Base-by-base conservation (phyloP, 805 yeast species). In the Candida endomychidarum region DNA sequence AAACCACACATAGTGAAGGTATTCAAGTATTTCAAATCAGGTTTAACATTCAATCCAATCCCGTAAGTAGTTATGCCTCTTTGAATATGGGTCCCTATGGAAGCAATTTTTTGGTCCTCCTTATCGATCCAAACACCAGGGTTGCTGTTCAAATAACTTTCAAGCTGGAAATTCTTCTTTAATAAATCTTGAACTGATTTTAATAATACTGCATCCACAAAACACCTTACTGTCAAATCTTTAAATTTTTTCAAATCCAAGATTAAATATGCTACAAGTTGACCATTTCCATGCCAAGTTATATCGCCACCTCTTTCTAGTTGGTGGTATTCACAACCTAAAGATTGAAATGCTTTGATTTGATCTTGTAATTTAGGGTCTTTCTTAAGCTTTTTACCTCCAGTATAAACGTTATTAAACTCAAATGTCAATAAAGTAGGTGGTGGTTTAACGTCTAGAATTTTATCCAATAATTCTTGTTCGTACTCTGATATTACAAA, bases 261-360 rank as follows among this genome's bases (percentile, higher is more conserved):
- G 1, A 93, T 73, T 8, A 93, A 81, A 55, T 91, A 93, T 4
- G 87, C 79, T 2, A 90, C 96, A 26, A 88, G 57, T 61, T 93
- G 99, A 0, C 99, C 99, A 1, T 93, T 85, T 0, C 98, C 98
- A 64, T 93, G 99, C 70, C 86, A 93, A 0, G 99, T 93, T 1
- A 93, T 79, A 57, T 93, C 95, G 0, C 99, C 99, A 11, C 99
- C 99, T 46, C 99, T 70, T 39, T 80, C 80, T 0, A 93, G 76
- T 52, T 86, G 91, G n/a, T 81, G 74, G 54, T 79, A 86, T 21
- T 72, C 71, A 11, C 89, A 83, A n/a, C 73, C 73, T 28, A 67
- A 43, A 20, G 34, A 41, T 36, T 62, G 53, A 49, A 56, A 65
- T 24, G 46, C 47, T 35, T 45, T 26, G 28, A 58, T 53, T 51